Base-by-base conservation (phyloP, 768 basidiomycete species). In the Suillus plorans region DNA sequence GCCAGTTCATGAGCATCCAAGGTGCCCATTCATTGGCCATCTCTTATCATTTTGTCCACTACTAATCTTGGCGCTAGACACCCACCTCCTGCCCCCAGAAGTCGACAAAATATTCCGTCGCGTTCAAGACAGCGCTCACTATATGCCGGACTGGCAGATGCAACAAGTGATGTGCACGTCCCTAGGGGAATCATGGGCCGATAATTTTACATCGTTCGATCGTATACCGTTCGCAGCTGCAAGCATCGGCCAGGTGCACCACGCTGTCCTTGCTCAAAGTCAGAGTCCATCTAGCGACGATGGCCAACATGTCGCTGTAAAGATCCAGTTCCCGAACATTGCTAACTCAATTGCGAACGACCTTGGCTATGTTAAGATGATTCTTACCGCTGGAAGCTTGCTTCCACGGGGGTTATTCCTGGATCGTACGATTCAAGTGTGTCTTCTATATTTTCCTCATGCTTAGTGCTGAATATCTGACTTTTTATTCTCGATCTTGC, bases 71-170 rank as follows among this genome's bases (percentile, higher is more conserved):
- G 41, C 20, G 34, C 10, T 56, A 98, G 97, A 99, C 75, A 92
- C 94, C 0, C 90, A 97, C 67, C 79, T 92, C 44, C 81, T 99
- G 2, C 93, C 96, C 0, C 85, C 91, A 0, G 94, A 97, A 68
- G 77, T 98, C 4, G 95, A 98, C 71, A 84, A 86, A 62, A 90
- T 99, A 37, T 89, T 99, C 69, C 86, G 94, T 60, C 82, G 90
- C 36, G 96, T 99, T 0, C 97, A 99, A 73, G 93, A 97, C 68
- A 88, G 90, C 69, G 97, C 97, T 1, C 94, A 99, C 76, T 98
- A 98, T 74, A 99, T 99, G 97, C 97, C 97, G 0, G 91, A 97
- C 69, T 96, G 92, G 91, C 97, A 99, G 74, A 91, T 98, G 89
- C 92, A 96, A 85, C 71, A 86, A 91, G 95, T 95, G 37, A 83